Conservation (phyloP, 2,329 filamentous ascomycete genomes). For the Fusarium ambrosium region DNA sequence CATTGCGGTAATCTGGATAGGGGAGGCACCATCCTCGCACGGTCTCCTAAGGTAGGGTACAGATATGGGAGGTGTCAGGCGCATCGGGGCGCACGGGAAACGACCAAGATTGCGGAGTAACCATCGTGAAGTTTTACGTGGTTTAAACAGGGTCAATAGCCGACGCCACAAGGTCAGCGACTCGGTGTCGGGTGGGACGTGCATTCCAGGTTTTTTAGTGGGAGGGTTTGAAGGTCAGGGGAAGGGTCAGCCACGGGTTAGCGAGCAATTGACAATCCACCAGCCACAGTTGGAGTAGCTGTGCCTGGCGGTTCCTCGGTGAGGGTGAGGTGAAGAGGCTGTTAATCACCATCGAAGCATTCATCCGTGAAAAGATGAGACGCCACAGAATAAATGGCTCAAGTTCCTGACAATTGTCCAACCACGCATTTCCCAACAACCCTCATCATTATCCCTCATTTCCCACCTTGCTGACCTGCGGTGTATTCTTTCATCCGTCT, state of each 20-base stretch:
- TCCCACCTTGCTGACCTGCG: background rate
- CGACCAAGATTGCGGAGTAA: constrained; percentile 45
- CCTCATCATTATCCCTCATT: background rate
- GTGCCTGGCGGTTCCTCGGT: background rate
- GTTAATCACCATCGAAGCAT: background rate
- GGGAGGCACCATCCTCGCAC: constrained; percentile 38
- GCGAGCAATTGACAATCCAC: constrained; percentile 4
- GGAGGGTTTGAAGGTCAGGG: constrained; percentile 15
- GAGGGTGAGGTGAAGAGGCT: background rate
- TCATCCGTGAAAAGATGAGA: background rate
- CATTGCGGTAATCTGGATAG: constrained; percentile 21
- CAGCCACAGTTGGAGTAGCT: constrained; percentile 31
- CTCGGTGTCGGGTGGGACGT: constrained; percentile 1
- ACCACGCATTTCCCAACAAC: background rate
- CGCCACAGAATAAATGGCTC: background rate
- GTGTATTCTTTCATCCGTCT: background rate
- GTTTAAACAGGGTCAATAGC: constrained; percentile 42
- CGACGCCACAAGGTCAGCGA: constrained; percentile 40
- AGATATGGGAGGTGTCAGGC: constrained; percentile 12
- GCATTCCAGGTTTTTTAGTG: constrained; percentile 21
- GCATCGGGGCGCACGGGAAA: constrained; percentile 35
- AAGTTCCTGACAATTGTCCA: background rate
- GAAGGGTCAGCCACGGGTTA: constrained; percentile 10
- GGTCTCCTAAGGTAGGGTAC: constrained; percentile 20
- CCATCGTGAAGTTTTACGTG: constrained; percentile 43